phyloP scores from a whole-genome alignment of 148 eudicot genomes.

The Linanthus parryae region DNA sequence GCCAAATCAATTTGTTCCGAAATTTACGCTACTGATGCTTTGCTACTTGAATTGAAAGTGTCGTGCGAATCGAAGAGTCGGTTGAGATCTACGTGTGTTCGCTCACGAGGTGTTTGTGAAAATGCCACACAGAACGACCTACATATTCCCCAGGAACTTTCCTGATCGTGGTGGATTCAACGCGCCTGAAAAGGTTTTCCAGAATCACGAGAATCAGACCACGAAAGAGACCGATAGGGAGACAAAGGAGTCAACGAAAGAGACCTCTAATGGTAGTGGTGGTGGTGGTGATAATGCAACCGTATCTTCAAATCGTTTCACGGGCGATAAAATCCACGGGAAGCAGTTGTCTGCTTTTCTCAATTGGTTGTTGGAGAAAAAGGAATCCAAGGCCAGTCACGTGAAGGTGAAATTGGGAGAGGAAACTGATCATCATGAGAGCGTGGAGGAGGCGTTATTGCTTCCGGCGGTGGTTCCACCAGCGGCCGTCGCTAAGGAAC shows the following conservation, averaged over 20 bases:
- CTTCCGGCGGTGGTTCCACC: conserved; percentile 19
- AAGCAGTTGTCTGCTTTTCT: conserved; percentile 45
- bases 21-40: no score
- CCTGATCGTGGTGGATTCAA: conserved; percentile 34
- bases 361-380: conserved; percentile 48
- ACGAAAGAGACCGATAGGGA: conserved; percentile 2
- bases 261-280: background rate
- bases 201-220: conserved; percentile 37
- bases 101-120: conserved; percentile 15
- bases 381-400: conserved; percentile 14
- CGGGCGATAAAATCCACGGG: conserved; percentile 22
- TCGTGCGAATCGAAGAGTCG: no score
- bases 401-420: conserved; percentile 20
- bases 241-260: conserved; percentile 1
- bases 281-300: background rate
- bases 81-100: conserved; percentile 2
- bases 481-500: conserved; percentile 7
- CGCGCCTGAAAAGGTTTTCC: conserved; percentile 21
- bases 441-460: conserved; percentile 17
- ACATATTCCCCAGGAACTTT: conserved; percentile 84
- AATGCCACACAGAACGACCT: conserved; percentile 52
- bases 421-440: conserved; percentile 25
- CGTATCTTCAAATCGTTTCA: conserved; percentile 11
- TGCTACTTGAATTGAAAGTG: no score
- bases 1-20: no score